Evolutionary conservation across 306 rosid genomes (phyloP).

Genomic region (Lathyrus oleraceus): DNA sequence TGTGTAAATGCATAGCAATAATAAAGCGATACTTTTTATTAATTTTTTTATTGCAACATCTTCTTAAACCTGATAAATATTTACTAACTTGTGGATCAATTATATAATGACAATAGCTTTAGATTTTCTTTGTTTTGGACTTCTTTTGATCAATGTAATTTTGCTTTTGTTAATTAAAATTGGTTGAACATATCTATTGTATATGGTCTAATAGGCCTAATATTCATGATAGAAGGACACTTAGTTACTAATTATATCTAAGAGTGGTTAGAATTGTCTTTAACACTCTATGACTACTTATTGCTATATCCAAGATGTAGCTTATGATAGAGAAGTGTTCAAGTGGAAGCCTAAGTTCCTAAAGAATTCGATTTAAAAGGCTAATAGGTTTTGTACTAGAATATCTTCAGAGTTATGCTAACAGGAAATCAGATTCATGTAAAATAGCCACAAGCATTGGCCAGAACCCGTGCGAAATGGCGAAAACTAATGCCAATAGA

Average conservation of each 20-base stretch:
- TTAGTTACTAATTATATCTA: no score
- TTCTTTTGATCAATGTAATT: no score
- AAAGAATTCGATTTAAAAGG: neutral
- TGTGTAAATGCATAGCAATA: constrained; percentile 12
- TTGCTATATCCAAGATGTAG: no score
- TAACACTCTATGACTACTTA: no score
- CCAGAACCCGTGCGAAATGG: no score
- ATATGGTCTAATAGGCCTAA: no score
- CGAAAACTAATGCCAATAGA: no score
- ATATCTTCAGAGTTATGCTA: neutral
- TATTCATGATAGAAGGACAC: neutral
- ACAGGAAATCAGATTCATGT: no score
- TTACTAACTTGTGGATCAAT: neutral
- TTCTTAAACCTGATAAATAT: neutral
- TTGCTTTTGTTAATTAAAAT: neutral
- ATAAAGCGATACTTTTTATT: neutral
- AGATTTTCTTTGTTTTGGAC: neutral
- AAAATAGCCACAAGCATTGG: no score
- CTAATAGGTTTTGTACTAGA: neutral
- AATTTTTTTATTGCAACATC: neutral
- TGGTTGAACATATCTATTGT: neutral
- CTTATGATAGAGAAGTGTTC: no score
- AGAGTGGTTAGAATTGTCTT: neutral
- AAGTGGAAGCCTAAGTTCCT: neutral
- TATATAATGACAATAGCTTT: neutral